Percentiles rank a stretch among this genome's conserved stretches.
These are phyloP conservation scores for Ulota crispa DNA, from an alignment of 225 moss, liverwort and hornwort genomes.

Conservation along the genomic window DNA sequence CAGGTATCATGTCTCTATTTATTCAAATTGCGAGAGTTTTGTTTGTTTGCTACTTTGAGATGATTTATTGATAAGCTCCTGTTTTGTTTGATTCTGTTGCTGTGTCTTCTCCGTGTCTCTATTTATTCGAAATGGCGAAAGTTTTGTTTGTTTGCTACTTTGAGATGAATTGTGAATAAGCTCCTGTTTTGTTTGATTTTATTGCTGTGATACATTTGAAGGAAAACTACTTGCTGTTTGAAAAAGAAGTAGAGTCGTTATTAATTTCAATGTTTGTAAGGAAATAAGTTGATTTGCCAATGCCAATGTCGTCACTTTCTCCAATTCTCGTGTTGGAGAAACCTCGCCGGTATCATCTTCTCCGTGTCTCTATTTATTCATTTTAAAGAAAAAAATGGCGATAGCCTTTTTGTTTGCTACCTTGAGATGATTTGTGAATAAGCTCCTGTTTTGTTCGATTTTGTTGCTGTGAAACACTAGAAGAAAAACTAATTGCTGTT, in stretches of 20 bases:
- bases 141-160: background rate
- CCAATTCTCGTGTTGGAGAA: too few relatives aligned
- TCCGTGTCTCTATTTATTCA: too few relatives aligned
- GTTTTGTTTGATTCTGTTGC: background rate
- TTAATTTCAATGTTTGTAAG: too few relatives aligned
- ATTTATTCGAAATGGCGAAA: too few relatives aligned
- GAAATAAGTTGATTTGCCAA: too few relatives aligned
- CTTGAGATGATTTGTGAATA: background rate
- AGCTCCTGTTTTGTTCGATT: background rate
- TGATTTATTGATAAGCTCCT: background rate
- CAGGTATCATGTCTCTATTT: conserved; percentile 17
- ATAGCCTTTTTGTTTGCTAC: too few relatives aligned
- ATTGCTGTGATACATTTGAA: background rate
- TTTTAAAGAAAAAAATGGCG: too few relatives aligned
- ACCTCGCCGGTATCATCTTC: too few relatives aligned
- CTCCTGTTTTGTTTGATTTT: background rate
- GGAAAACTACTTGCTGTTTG: background rate
- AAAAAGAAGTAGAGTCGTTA: background rate
- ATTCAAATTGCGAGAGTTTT: too few relatives aligned
- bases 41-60: background rate
- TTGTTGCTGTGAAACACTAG: background rate
- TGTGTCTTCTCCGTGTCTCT: background rate
- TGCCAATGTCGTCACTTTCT: too few relatives aligned
- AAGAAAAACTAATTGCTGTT: background rate
- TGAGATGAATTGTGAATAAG: background rate